phyloP scores from a whole-genome alignment of 2,329 filamentous ascomycete species.

The Aspergillus amoenus region DNA sequence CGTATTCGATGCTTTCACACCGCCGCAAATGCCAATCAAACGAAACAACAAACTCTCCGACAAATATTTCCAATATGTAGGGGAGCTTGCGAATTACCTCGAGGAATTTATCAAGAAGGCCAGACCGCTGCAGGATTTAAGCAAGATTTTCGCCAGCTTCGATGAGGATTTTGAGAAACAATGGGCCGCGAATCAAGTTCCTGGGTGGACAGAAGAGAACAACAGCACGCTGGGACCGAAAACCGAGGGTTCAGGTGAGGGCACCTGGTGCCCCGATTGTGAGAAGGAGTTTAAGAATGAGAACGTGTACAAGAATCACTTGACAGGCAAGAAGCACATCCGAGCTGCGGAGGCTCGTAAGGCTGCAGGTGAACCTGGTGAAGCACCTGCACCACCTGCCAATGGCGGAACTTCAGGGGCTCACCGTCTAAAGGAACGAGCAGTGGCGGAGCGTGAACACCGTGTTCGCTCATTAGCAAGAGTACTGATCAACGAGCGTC shows the following conservation, averaged over 20 bases:
- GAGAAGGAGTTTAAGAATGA: slow-evolving; percentile 94
- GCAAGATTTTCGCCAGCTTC: slow-evolving; percentile 72
- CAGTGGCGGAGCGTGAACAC: slow-evolving; percentile 84
- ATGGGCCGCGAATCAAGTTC: slow-evolving; percentile 77
- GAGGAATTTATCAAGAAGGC: slow-evolving; percentile 85
- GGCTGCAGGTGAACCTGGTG: slow-evolving; percentile 40
- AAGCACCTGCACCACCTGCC: slow-evolving; percentile 25
- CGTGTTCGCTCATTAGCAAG: slow-evolving; percentile 76
- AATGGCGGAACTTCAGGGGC: slow-evolving; percentile 24
- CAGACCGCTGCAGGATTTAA: slow-evolving; percentile 79
- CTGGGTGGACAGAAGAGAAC: slow-evolving; percentile 70
- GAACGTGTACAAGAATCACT: slow-evolving; percentile 87
- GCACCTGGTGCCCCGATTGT: slow-evolving; percentile 86
- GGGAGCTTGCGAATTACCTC: slow-evolving; percentile 75
- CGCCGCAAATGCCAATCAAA: slow-evolving; percentile 71
- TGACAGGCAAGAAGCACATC: slow-evolving; percentile 89
- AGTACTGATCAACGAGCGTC: slow-evolving; percentile 81
- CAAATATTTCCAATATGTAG: slow-evolving; percentile 86
- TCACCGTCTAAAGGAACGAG: slow-evolving; percentile 75
- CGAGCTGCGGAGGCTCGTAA: slow-evolving; percentile 71
- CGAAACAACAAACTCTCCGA: slow-evolving; percentile 85
- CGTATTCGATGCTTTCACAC: slow-evolving; percentile 80
- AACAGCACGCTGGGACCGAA: slow-evolving; percentile 44
- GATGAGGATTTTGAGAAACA: slow-evolving; percentile 79
- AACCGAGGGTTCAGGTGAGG: slow-evolving; percentile 61